Evolutionary conservation across 2,329 filamentous ascomycete genomes (phyloP).

Genomic region (Venturia effusa): DNA sequence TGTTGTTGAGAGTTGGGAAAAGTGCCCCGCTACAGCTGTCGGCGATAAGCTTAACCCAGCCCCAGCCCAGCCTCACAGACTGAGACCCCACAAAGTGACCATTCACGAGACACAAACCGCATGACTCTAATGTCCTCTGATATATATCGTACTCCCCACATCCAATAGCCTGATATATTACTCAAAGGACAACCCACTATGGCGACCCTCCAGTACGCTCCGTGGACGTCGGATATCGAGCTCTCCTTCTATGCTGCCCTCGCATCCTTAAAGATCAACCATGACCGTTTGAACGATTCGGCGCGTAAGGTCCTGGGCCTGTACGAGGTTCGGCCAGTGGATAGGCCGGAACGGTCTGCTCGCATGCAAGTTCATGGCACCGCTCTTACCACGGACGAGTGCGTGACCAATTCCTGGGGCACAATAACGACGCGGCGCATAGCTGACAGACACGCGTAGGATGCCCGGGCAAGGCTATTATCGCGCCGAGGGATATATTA

Average conservation of each 20-base stretch:
- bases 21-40: neutral
- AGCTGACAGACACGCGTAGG: slow-evolving; percentile 5
- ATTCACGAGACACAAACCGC: neutral
- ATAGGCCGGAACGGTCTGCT: slow-evolving; percentile 64
- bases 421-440: neutral
- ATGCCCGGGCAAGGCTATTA: slow-evolving; percentile 51
- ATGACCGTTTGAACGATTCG: slow-evolving; percentile 94
- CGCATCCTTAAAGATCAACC: slow-evolving; percentile 88
- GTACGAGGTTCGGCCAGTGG: slow-evolving; percentile 70
- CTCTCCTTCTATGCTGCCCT: slow-evolving; percentile 88
- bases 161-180: neutral
- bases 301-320: slow-evolving; percentile 75
- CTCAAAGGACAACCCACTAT: slow-evolving; percentile 16
- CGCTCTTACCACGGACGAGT: slow-evolving; percentile 76
- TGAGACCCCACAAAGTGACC: neutral
- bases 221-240: slow-evolving; percentile 90
- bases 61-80: neutral
- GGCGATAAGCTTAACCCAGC: neutral
- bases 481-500: slow-evolving; percentile 86
- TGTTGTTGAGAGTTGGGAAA: neutral
- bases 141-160: neutral
- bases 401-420: slow-evolving; percentile 28
- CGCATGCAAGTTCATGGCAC: slow-evolving; percentile 85
- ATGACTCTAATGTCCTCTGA: neutral
- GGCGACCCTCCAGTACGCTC: slow-evolving; percentile 59